Conservation (phyloP, 1,139 yeast species). For the Saccharomyces hybrid region DNA sequence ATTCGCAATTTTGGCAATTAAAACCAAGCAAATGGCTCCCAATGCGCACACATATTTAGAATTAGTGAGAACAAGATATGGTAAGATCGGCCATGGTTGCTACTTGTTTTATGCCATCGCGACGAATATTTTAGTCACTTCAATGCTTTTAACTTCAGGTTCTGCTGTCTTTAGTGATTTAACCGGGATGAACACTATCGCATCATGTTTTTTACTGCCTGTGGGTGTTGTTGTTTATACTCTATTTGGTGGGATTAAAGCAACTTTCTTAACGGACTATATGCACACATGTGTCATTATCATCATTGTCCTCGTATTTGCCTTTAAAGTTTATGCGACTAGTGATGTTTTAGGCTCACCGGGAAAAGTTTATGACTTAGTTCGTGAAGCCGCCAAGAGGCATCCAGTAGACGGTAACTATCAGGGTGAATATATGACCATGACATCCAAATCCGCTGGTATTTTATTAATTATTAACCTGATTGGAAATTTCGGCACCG, state of each 20-base stretch:
- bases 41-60: constrained; percentile 73
- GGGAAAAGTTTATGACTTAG: constrained; percentile 63
- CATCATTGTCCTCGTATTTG: constrained; percentile 52
- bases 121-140: constrained; percentile 81
- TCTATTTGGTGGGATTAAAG: constrained; percentile 81
- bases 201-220: constrained; percentile 74
- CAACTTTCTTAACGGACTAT: constrained; percentile 83
- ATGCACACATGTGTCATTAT: constrained; percentile 61
- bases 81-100: constrained; percentile 58
- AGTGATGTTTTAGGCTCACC: constrained; percentile 65
- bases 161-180: constrained; percentile 68
- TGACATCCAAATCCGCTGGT: constrained; percentile 71
- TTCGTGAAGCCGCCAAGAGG: constrained; percentile 47
- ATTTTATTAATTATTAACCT: constrained; percentile 76
- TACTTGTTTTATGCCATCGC: constrained; percentile 73
- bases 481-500: constrained; percentile 85
- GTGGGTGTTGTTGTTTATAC: constrained; percentile 79
- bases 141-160: constrained; percentile 82
- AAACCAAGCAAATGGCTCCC: constrained; percentile 65
- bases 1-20: constrained; percentile 67
- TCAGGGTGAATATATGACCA: constrained; percentile 68
- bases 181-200: constrained; percentile 78
- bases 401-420: constrained; percentile 69
- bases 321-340: constrained; percentile 58
- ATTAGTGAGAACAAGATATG: constrained; percentile 60